Base-by-base conservation (phyloP, 768 basidiomycete genomes). In the Botryobasidium botryosum region DNA sequence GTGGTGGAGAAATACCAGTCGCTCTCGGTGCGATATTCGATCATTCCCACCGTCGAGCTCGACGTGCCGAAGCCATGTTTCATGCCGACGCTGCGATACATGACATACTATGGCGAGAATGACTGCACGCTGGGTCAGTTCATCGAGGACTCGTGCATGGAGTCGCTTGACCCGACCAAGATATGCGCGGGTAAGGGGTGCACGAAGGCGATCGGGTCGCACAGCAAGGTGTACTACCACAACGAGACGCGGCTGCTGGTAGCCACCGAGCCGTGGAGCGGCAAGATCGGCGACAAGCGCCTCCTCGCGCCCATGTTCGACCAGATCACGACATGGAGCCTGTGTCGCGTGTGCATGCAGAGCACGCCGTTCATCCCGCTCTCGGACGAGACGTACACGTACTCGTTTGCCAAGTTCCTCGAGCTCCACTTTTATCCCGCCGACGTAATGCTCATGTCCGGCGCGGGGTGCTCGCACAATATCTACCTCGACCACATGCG, bases 351-450 rank as follows among this genome's bases (percentile, higher is more conserved):
- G 21, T 86, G 76, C 57, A 77, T 71, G 25, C 79, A 68, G 4
- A 79, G 78, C 1, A 90, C 85, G 2, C 84, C 86, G 2, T 84
- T 90, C 61, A 82, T 90, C 52, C 79, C 78, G 4, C 76, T 87
- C 31, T 86, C 86, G 2, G 79, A 85, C 53, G 88, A 92, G 58
- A 88, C 91, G 70, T 82, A 86, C 55, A 68, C 79, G 45, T 88
- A 92, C 57, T 96, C 91, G 4, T 92, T 96, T 58, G 86, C 82
- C 28, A 91, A 94, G 54, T 97, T 92, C 59, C 71, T 99, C 24
- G 92, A 99, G 57, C 74, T 92, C 23, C 83, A 88, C 56, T 96
- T 96, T 61, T 94, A 97, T 61, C 90, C 88, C 25, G 75, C 86
- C 27, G 76, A 85, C 50, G 77, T 90, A 55, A 70, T 76, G 54